These are phyloP conservation scores for Gracilaria domingensis DNA, from an alignment of 23 red algal species.

Conservation along the genomic window DNA sequence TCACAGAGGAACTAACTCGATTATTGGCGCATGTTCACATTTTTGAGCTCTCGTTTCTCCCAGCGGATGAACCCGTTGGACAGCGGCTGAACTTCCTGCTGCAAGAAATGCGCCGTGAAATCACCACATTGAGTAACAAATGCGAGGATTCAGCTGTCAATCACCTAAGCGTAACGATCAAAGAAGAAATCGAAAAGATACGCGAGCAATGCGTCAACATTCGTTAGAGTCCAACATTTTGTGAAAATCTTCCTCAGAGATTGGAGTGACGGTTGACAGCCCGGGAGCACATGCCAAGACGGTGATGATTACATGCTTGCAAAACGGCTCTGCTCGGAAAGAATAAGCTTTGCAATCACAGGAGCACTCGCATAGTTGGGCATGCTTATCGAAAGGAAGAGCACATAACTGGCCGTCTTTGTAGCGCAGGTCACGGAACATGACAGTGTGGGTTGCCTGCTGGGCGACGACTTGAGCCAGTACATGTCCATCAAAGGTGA, in stretches of 20 bases:
- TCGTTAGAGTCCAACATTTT: slow-evolving; percentile 40
- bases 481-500: slow-evolving; percentile 17
- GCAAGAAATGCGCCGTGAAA: slow-evolving; percentile 89
- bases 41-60: slow-evolving; percentile 74
- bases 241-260: slow-evolving; percentile 11
- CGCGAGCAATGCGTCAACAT: slow-evolving; percentile 88
- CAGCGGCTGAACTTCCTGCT: slow-evolving; percentile 74
- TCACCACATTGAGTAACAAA: slow-evolving; percentile 73
- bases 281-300: slow-evolving; percentile 25
- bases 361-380: background rate
- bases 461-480: slow-evolving; percentile 4
- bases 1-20: slow-evolving; percentile 82
- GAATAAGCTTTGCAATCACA: slow-evolving; percentile 55
- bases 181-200: slow-evolving; percentile 91
- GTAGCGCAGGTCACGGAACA: slow-evolving; percentile 25
- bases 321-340: slow-evolving; percentile 55
- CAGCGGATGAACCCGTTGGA: slow-evolving; percentile 69
- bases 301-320: slow-evolving; percentile 55
- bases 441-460: background rate
- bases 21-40: slow-evolving; percentile 75
- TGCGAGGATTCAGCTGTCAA: slow-evolving; percentile 66
- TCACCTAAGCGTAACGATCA: slow-evolving; percentile 73
- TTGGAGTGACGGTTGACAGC: background rate
- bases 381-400: background rate
- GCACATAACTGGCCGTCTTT: background rate